Percentiles rank a stretch among this genome's conserved stretches.
These are phyloP conservation scores for Paraphaeosphaeria sporulosa DNA, from an alignment of 2,329 filamentous ascomycete species.

Conservation along the genomic window DNA sequence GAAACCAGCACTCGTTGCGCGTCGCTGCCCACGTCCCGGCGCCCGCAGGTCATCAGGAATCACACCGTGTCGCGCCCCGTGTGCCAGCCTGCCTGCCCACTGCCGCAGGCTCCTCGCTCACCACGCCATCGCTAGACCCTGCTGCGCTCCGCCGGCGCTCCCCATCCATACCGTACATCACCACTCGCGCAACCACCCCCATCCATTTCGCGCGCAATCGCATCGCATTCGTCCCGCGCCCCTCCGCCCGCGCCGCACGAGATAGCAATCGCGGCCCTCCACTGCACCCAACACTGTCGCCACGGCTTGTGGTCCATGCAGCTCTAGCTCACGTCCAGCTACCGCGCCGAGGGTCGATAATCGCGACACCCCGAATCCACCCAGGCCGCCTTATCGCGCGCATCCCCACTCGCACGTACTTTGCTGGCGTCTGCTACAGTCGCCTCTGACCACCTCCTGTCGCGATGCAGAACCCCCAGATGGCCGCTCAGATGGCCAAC, in stretches of 20 bases:
- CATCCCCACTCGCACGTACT: constrained; percentile 15
- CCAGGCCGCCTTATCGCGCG: constrained; percentile 22
- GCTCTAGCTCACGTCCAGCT: constrained; percentile 28
- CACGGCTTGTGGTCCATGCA: constrained; percentile 41
- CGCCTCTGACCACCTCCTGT: constrained; percentile 17
- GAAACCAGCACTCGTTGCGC: constrained; percentile 15
- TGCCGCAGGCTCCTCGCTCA: constrained; percentile 26
- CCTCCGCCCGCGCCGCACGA: constrained; percentile 9
- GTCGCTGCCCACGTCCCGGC: constrained; percentile 3
- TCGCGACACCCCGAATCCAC: constrained; percentile 14
- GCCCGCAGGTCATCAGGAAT: constrained; percentile 19
- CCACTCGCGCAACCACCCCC: constrained; percentile 14
- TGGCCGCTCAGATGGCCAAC: constrained; percentile 68
- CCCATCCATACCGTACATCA: constrained; percentile 17
- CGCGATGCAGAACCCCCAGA: constrained; percentile 56
- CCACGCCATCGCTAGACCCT: constrained; percentile 33
- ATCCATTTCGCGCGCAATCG: constrained; percentile 11
- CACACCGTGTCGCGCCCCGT: constrained; percentile 13
- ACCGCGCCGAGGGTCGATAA: constrained; percentile 37
- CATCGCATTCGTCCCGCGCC: constrained; percentile 13
- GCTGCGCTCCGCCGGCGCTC: constrained; percentile 11
- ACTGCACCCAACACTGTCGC: constrained; percentile 27
- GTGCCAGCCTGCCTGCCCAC: constrained; percentile 12
- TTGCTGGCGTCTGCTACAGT: constrained; percentile 22
- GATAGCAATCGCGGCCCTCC: constrained; percentile 25